Evolutionary conservation across 768 basidiomycete species (phyloP).

Genomic region (Calocera cornea): DNA sequence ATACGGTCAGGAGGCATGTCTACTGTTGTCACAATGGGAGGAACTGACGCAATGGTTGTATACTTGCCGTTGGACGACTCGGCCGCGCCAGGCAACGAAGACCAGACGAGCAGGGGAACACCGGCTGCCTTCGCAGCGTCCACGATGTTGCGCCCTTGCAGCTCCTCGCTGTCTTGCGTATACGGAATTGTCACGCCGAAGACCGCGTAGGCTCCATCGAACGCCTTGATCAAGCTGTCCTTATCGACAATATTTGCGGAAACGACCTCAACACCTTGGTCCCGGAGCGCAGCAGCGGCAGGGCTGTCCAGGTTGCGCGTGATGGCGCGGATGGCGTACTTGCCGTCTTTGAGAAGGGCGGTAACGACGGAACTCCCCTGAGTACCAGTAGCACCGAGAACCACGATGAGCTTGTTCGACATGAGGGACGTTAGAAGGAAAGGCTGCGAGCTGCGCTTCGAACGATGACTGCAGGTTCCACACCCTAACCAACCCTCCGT

Average conservation of each 20-base stretch:
- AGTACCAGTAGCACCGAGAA: slow-evolving; percentile 28
- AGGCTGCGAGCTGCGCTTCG: too few species aligned
- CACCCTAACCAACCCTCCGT: too few species aligned
- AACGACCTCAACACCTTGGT: slow-evolving; percentile 15
- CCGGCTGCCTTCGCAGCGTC: slow-evolving; percentile 20
- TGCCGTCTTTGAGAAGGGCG: background rate
- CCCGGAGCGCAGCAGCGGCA: slow-evolving; percentile 13
- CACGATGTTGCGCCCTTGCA: slow-evolving; percentile 18
- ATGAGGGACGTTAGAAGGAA: too few species aligned
- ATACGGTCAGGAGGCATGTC: too few species aligned
- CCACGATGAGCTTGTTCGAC: slow-evolving; percentile 19
- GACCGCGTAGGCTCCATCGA: slow-evolving; percentile 15
- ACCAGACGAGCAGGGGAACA: slow-evolving; percentile 19
- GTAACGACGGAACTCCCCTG: slow-evolving; percentile 12
- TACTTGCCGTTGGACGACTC: background rate
- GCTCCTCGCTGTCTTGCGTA: slow-evolving; percentile 2
- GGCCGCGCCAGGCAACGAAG: background rate
- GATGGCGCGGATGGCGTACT: slow-evolving; percentile 13
- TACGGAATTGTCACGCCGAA: slow-evolving; percentile 16
- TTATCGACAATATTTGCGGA: slow-evolving; percentile 14
- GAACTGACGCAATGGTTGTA: background rate
- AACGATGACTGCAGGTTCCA: too few species aligned
- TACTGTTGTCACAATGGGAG: too few species aligned
- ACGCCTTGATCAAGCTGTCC: slow-evolving; percentile 10
- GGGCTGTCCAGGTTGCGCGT: slow-evolving; percentile 16